These are phyloP conservation scores for Vitis cinerea DNA, from an alignment of 164 flowering plant genomes.

Conservation along the genomic window DNA sequence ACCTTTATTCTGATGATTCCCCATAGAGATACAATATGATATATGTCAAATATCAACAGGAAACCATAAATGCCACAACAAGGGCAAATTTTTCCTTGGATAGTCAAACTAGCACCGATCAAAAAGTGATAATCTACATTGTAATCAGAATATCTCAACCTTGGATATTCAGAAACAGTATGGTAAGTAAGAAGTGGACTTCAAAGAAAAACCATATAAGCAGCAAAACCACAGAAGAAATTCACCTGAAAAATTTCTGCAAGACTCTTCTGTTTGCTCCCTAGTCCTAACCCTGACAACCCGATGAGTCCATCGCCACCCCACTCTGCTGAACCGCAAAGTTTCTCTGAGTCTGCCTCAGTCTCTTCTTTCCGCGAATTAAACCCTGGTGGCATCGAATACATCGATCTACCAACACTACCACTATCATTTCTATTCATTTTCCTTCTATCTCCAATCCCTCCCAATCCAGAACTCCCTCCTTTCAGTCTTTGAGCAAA, in stretches of 20 bases:
- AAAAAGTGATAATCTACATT: no score
- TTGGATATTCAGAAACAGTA: no score
- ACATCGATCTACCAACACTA: conserved; percentile 39
- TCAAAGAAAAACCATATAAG: no score
- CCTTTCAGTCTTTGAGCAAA: conserved; percentile 65
- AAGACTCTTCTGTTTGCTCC: conserved; percentile 63
- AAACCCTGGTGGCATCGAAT: conserved; percentile 63
- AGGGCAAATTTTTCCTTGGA: no score
- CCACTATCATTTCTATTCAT: conserved; percentile 36
- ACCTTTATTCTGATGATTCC: no score
- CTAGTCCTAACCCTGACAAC: conserved; percentile 61
- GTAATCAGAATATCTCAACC: no score
- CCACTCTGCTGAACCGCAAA: conserved; percentile 55
- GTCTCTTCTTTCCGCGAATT: conserved; percentile 39
- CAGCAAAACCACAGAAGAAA: neutral
- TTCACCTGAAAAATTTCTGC: conserved; percentile 79
- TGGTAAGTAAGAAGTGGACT: no score
- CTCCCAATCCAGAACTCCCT: conserved; percentile 48
- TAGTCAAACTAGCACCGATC: no score
- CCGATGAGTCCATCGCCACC: conserved; percentile 71
- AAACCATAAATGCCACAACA: neutral
- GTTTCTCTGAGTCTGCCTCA: conserved; percentile 40
- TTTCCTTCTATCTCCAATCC: conserved; percentile 75
- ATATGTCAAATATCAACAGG: no score
- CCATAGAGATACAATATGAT: no score